Evolutionary conservation across 495 filamentous ascomycete genomes (phyloP).

Genomic region (Aspergillus incahuasiensis): DNA sequence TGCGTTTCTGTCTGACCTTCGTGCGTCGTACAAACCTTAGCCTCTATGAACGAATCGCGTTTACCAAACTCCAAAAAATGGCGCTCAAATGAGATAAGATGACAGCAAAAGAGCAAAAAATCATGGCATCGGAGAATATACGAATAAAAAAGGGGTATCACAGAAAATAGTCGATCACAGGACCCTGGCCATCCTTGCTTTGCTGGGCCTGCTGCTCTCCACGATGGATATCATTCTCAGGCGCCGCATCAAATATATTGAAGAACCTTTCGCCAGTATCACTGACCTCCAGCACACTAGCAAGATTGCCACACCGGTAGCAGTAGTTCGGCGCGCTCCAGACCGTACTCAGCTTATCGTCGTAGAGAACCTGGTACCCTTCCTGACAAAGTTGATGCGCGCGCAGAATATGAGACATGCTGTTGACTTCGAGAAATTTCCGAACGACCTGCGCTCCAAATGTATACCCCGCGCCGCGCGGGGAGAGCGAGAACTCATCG

Average conservation of each 20-base stretch:
- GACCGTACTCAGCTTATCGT: slow-evolving; percentile 89
- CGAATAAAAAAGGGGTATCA: slow-evolving; percentile 45
- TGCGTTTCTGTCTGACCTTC: slow-evolving; percentile 10
- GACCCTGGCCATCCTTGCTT: slow-evolving; percentile 54
- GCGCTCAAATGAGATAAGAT: slow-evolving; percentile 7
- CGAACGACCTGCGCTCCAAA: slow-evolving; percentile 96
- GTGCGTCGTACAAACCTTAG: slow-evolving; percentile 18
- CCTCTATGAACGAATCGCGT: slow-evolving; percentile 27
- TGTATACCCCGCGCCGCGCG: slow-evolving; percentile 91
- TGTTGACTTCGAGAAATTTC: slow-evolving; percentile 95
- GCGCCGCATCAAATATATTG: slow-evolving; percentile 95
- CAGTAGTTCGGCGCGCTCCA: slow-evolving; percentile 98
- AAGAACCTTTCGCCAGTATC: slow-evolving; percentile 88
- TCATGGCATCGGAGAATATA: neutral
- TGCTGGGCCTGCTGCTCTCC: slow-evolving; percentile 60
- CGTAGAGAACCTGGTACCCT: slow-evolving; percentile 92
- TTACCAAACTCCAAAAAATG: slow-evolving; percentile 32
- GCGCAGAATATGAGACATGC: slow-evolving; percentile 92
- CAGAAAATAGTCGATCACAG: slow-evolving; percentile 71
- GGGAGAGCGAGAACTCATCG: slow-evolving; percentile 93
- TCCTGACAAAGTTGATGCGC: slow-evolving; percentile 98
- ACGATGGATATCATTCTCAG: slow-evolving; percentile 89
- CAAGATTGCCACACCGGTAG: slow-evolving; percentile 94
- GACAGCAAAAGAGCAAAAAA: slow-evolving; percentile 3
- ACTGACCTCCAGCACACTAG: slow-evolving; percentile 92